These are phyloP conservation scores for Mediolabrus comicus DNA, from an alignment of 108 stramenopile genomes.

Conservation along the genomic window DNA sequence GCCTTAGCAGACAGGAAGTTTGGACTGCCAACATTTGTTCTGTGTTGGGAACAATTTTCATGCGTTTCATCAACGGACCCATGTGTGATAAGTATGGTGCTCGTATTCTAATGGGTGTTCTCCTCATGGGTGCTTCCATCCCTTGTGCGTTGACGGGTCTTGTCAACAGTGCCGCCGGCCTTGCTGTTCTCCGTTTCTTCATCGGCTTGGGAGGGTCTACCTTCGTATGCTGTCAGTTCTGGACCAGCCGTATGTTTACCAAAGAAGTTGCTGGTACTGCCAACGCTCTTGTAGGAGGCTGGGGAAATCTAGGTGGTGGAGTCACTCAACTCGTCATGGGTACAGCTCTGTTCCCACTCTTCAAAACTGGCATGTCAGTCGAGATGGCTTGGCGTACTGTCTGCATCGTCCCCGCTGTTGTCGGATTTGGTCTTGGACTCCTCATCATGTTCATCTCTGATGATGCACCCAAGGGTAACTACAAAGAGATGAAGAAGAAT, in stretches of 20 bases:
- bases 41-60: slow-evolving; percentile 68
- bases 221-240: slow-evolving; percentile 76
- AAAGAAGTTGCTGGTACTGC: slow-evolving; percentile 69
- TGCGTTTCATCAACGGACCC: slow-evolving; percentile 76
- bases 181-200: slow-evolving; percentile 63
- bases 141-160: slow-evolving; percentile 51
- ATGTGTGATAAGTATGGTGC: slow-evolving; percentile 55
- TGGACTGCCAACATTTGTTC: slow-evolving; percentile 63
- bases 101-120: slow-evolving; percentile 30
- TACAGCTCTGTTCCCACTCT: slow-evolving; percentile 48
- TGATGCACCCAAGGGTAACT: slow-evolving; percentile 75
- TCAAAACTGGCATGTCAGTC: slow-evolving; percentile 31
- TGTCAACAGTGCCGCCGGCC: slow-evolving; percentile 44
- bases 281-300: slow-evolving; percentile 75
- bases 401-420: slow-evolving; percentile 65
- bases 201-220: slow-evolving; percentile 67
- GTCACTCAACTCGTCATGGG: slow-evolving; percentile 61
- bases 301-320: slow-evolving; percentile 81
- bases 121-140: slow-evolving; percentile 33
- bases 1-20: slow-evolving; percentile 52
- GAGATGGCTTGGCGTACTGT: slow-evolving; percentile 65
- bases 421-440: slow-evolving; percentile 45
- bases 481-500: slow-evolving; percentile 52
- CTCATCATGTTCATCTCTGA: slow-evolving; percentile 52
- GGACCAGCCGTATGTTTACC: slow-evolving; percentile 73